These are phyloP conservation scores for Pseudogymnoascus sp. DNA, from an alignment of 2,329 filamentous ascomycete genomes.

Conservation along the genomic window DNA sequence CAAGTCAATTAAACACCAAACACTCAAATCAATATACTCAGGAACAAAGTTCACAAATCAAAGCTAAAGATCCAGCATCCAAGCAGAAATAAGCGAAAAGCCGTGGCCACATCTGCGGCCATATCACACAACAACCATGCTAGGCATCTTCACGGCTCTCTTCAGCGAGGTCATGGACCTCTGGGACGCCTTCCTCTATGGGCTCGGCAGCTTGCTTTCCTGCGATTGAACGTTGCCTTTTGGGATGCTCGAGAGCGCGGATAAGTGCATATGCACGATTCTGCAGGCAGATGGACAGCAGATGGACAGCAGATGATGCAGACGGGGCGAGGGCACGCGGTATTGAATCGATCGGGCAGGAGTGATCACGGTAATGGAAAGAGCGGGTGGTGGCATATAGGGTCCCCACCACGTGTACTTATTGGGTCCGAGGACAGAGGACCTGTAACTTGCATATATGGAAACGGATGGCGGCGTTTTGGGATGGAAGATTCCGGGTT, in stretches of 20 bases:
- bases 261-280: constrained; percentile 10
- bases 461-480: neutral
- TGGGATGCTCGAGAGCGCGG: neutral
- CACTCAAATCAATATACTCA: neutral
- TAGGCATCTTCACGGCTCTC: constrained; percentile 21
- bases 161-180: constrained; percentile 24
- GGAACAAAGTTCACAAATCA: neutral
- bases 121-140: constrained; percentile 18
- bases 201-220: constrained; percentile 17
- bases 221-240: neutral
- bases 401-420: neutral
- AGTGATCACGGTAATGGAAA: neutral
- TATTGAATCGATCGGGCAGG: neutral
- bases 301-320: constrained; percentile 1
- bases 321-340: neutral
- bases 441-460: neutral
- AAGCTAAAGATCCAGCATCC: neutral
- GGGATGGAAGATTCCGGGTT: neutral
- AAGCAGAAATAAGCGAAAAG: neutral
- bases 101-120: neutral
- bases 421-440: neutral
- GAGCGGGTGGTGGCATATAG: neutral
- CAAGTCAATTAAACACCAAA: neutral
- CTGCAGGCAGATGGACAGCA: neutral
- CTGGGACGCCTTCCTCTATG: constrained; percentile 22